Base-by-base conservation (phyloP, 306 rosid species). In the Trifolium fragiferum region DNA sequence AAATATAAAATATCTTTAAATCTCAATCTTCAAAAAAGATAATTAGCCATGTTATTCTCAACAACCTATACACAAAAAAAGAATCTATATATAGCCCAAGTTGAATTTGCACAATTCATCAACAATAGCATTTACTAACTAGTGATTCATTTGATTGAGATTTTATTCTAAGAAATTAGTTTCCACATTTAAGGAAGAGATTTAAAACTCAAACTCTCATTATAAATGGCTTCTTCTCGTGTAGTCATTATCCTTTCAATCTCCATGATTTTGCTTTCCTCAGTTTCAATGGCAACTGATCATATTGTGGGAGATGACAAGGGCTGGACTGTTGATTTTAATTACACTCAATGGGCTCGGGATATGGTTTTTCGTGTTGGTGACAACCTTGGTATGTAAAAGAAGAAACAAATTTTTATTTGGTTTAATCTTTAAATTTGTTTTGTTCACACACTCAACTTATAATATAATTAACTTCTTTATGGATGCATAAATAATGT, bases 261-360 rank as follows among this genome's bases (percentile, higher is more conserved):
- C 64, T 72, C 76, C 10, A 57, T 77, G 78, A 32, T 77, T 43
- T 13, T 84, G 75, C 65, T 84, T 80, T 82, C 79, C 7, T 71
- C 87, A 2, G 58, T 80, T 25, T 85, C 81, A 0, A 47, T 64
- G 65, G 90, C 88, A 4, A 37, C 72, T 40, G 90, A 82, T 50
- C 27, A 54, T 66, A 0, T 35, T 4, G 90, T 87, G 7, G 88
- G 90, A 44, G 90, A 50, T 38, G 71, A 66, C 0, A 49, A 58
- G 5, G 88, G 88, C 7, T 87, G 90, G 90, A 71, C 54, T 1
- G 7, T 20, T 25, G 61, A 68, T n/a, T 53, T 73, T 12, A 19
- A 84, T 72, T 84, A 82, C 59, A 5, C 69, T 21, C 46, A 32
- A 2, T 87, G 88, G 88, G 68, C 90, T 9, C 16, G 71, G 18